Evolutionary conservation across 768 basidiomycete species (phyloP), one percentile per base, ranked within the genome.

Genomic region (Goffeauzyma gilvescens): DNA sequence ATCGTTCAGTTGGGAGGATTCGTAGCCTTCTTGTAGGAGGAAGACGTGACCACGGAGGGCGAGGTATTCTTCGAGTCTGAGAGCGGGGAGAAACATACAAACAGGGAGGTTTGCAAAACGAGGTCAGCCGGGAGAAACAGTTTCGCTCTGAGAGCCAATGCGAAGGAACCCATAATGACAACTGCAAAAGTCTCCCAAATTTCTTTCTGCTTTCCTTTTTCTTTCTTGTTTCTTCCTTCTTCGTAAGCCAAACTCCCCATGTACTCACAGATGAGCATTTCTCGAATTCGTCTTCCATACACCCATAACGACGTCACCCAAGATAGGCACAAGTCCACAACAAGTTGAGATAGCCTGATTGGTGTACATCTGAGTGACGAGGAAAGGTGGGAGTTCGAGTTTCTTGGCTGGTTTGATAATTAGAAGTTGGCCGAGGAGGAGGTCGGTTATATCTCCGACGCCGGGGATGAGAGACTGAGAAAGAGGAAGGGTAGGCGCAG

Each of bases 221-320:
- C 17, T 6, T 6, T 25, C 23, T 6, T 13, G 9, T 9, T 13
- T 4, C 31, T 3, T 4, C 14, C 14, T 5, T 4, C 31, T 13
- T 32, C 31, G 31, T 17, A 32, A 32, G 18, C 31, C 24, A 34
- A 9, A 44, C 12, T 20, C 15, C 26, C 17, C 3, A 6, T 22
- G n/a, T 3, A 49, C 61, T 41, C 25, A 60, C 36, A 93, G 66
- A 5, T 72, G 72, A 9, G 84, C 87, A 54, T 95, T 93, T 47
- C 89, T 71, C 13, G 77, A 80, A 63, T 95, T 95, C 15, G 85
- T 76, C 59, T 86, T 89, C 70, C 68, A 90, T 2, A 73, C 62
- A 1, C 81, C 84, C 26, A 87, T 64, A 1, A 76, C 55, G 21
- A 93, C 51, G 62, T 87, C 83, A 3, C 87, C 87, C 2, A 73